A percentile compares a stretch with the other conserved stretches of the same genome.
Evolutionary conservation across 352 stramenopile species (phyloP).

Genomic region (Pythium phragmiticola): DNA sequence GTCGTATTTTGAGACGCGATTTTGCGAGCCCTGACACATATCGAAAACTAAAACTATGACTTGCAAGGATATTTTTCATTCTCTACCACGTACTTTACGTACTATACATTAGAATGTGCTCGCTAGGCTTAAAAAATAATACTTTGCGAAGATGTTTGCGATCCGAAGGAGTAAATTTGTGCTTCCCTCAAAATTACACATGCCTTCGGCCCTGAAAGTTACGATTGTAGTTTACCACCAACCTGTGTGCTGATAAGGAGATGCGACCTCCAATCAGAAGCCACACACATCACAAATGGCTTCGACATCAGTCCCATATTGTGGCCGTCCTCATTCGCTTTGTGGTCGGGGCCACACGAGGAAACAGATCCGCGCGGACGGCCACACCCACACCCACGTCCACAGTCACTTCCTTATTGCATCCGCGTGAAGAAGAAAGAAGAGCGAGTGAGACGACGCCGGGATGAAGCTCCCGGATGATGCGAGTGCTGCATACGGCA

Average conservation of each 20-base stretch:
- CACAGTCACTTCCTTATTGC: constrained; percentile 1
- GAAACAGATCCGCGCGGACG: neutral
- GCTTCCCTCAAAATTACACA: neutral
- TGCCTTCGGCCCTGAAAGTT: neutral
- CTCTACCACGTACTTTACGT: too few species aligned
- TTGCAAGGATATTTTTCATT: too few species aligned
- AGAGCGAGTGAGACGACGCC: neutral
- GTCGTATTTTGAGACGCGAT: too few species aligned
- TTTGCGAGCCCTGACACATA: too few species aligned
- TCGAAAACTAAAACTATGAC: too few species aligned
- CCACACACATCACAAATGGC: neutral
- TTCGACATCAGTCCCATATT: neutral
- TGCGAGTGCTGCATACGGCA: neutral
- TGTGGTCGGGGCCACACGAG: neutral
- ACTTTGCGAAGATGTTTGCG: too few species aligned
- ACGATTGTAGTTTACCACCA: neutral
- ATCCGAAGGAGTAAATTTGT: neutral
- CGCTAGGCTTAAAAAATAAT: too few species aligned
- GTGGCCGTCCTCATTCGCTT: neutral
- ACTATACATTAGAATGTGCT: too few species aligned
- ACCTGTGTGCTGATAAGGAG: neutral
- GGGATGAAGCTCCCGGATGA: neutral
- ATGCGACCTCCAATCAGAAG: neutral
- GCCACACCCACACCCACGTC: neutral
- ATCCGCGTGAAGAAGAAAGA: neutral